Conservation (phyloP, 805 yeast genomes). For the Metschnikowia dekortorum region DNA sequence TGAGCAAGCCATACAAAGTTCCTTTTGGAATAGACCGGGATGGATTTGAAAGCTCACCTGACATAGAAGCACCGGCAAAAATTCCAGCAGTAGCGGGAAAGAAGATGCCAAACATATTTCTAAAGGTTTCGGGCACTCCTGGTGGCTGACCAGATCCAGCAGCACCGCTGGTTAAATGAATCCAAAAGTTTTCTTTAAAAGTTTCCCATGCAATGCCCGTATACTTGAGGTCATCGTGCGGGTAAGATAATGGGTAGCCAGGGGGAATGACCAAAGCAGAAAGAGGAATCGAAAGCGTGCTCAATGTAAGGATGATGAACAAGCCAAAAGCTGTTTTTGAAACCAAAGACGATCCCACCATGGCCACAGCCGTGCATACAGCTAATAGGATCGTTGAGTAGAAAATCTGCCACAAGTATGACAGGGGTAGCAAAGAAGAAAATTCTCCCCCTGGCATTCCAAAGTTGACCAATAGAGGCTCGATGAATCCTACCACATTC, state of each 20-base stretch:
- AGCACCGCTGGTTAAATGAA: conserved; percentile 82
- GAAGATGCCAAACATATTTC: conserved; percentile 86
- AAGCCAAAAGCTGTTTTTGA: conserved; percentile 77
- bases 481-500: conserved; percentile 93
- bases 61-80: conserved; percentile 98
- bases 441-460: conserved; percentile 59
- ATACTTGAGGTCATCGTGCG: conserved; percentile 44
- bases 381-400: conserved; percentile 72
- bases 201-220: conserved; percentile 75
- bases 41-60: conserved; percentile 85
- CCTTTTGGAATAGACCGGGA: conserved; percentile 90
- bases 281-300: conserved; percentile 79
- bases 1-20: conserved; percentile 75
- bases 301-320: conserved; percentile 59
- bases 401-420: conserved; percentile 60
- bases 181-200: conserved; percentile 61
- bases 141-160: conserved; percentile 73
- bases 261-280: conserved; percentile 67
- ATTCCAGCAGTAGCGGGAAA: conserved; percentile 99
- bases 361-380: conserved; percentile 67
- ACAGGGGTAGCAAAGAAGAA: conserved; percentile 57
- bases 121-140: conserved; percentile 61
- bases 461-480: conserved; percentile 80
- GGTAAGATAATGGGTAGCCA: conserved; percentile 46
- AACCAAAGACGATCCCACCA: conserved; percentile 77